These are phyloP conservation scores for Symbiodinium pilosum DNA, from an alignment of 73 alveolate species.

Conservation along the genomic window DNA sequence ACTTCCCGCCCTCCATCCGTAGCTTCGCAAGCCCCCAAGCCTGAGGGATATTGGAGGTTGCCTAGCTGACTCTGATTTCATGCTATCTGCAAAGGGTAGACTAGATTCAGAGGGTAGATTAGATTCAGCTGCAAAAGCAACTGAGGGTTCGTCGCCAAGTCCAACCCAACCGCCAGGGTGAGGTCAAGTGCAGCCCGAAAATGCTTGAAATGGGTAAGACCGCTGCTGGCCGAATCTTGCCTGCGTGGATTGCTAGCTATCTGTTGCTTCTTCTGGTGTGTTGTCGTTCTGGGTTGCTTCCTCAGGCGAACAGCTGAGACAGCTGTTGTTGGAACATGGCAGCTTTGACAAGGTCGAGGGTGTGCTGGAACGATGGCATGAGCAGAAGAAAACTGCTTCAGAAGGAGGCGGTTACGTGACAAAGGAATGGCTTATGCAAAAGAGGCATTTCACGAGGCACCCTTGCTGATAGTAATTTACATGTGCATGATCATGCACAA, in stretches of 20 bases:
- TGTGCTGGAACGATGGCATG: neutral
- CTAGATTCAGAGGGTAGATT: neutral
- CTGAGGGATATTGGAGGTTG: neutral
- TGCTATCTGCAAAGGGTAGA: neutral
- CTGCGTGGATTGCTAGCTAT: neutral
- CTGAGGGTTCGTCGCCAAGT: neutral
- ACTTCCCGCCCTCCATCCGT: neutral
- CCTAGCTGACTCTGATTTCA: too few relatives aligned
- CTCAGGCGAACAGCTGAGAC: neutral
- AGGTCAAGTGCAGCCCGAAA: neutral
- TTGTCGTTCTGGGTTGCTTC: too few relatives aligned
- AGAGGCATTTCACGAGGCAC: neutral
- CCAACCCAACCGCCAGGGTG: neutral
- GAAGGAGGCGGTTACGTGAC: neutral
- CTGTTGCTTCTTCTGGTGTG: too few relatives aligned
- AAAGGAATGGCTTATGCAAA: neutral
- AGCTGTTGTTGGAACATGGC: neutral
- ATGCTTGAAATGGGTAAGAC: neutral
- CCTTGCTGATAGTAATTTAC: too few relatives aligned
- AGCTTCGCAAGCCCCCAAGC: neutral
- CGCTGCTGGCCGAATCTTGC: neutral
- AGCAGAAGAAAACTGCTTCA: neutral
- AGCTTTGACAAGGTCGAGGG: neutral
- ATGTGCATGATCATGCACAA: too few relatives aligned
- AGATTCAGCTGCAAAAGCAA: too few relatives aligned